Evolutionary conservation across 495 filamentous ascomycete species (phyloP), one percentile per base, ranked within the genome.

Genomic region (Podospora fimiseda): DNA sequence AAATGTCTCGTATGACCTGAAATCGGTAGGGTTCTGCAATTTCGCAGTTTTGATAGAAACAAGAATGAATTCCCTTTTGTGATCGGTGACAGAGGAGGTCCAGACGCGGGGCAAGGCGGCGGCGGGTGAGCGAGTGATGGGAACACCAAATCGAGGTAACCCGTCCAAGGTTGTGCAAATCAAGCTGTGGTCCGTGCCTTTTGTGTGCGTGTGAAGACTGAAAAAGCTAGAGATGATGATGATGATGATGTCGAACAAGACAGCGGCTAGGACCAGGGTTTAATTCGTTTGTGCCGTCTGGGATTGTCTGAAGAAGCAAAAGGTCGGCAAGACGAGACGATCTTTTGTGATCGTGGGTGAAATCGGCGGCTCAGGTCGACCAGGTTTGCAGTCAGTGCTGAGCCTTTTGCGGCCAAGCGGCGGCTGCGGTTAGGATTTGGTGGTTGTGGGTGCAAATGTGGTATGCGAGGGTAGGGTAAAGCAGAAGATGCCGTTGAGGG

Each of bases 1-100:
- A 71, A 70, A 71, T 72, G 66, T 73, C 70, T 72, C 69, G 72
- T 74, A 71, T 68, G 62, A 69, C 64, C 53, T 61, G 64, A 49
- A 50, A 24, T 53, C 56, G 50, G 43, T 54, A 39, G 49, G 37
- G 21, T 44, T 52, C 39, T 61, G 63, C 51, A 68, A 62, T 64
- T 59, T 68, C 52, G 56, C 54, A 57, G 62, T 53, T n/a, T 50
- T 50, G 59, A 63, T 60, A 58, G 47, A 52, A 57, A 51, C 30
- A 50, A 59, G 50, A 55, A 47, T 50, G 47, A 59, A 52, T 52
- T 59, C 24, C 48, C 53, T 57, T 56, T 58, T 52, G 58, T 60
- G 60, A 53, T 58, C 50, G 58, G 55, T 53, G 55, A 57, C 48
- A 54, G 24, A 37, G 20, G 19, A 37, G 22, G 43, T 6, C 51